A percentile compares a stretch with the other conserved stretches of the same genome.
Evolutionary conservation across 495 filamentous ascomycete species (phyloP).

Genomic region (Cairneyella variabilis): DNA sequence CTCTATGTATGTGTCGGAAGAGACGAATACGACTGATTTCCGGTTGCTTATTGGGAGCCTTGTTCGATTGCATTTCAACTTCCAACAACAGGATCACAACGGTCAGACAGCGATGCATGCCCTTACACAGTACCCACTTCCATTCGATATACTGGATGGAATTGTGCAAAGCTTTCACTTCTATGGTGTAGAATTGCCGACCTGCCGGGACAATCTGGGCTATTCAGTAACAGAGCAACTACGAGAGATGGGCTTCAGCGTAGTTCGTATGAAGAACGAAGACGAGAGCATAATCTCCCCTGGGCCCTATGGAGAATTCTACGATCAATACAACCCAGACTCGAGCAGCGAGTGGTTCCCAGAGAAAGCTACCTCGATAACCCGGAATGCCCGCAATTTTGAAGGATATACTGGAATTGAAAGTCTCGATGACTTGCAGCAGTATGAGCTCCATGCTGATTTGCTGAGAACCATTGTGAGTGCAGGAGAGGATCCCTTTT

Average conservation of each 20-base stretch:
- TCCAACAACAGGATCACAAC: slow-evolving; percentile 6
- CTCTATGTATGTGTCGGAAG: not conserved
- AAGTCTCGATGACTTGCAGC: slow-evolving; percentile 10
- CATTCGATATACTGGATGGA: not conserved
- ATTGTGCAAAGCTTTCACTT: not conserved
- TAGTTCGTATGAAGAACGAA: too few relatives aligned
- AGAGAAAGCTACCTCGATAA: not conserved
- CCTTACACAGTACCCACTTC: not conserved
- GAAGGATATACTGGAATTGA: slow-evolving; percentile 2
- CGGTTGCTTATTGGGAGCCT: slow-evolving; percentile 6
- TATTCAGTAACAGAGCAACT: not conserved
- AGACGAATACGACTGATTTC: slow-evolving; percentile 1
- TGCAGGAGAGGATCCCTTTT: slow-evolving; percentile 17
- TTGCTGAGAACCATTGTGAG: slow-evolving; percentile 3
- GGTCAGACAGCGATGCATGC: slow-evolving; percentile 3
- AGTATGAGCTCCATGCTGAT: slow-evolving; percentile 12
- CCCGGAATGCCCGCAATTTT: not conserved
- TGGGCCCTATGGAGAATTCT: too few relatives aligned
- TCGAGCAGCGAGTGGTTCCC: not conserved
- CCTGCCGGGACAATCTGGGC: slow-evolving; percentile 8
- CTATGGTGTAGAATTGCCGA: not conserved
- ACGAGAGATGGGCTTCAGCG: not conserved
- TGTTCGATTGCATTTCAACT: not conserved
- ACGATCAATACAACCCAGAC: not conserved
- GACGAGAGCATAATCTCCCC: too few relatives aligned